Base-by-base conservation (phyloP, 2,329 filamentous ascomycete genomes). In the Talaromyces sp. region DNA sequence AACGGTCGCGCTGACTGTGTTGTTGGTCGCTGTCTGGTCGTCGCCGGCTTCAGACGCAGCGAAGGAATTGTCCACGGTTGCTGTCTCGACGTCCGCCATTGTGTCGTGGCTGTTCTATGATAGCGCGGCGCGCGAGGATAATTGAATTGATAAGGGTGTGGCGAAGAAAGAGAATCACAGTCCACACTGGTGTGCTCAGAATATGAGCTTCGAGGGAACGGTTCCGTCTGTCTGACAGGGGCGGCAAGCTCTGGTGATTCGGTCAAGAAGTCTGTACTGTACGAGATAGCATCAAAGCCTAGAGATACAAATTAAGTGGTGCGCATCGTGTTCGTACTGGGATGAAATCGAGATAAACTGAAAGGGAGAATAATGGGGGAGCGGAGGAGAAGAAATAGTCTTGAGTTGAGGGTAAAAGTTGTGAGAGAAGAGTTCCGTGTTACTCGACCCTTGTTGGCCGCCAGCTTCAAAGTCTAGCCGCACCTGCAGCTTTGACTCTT, bases 1-100 rank as follows among this genome's bases (percentile, higher is more conserved):
- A 47, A 81, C 79, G 56, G 80, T 78, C 64, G 74, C 73, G 68
- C 73, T 76, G 65, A 70, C 75, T 37, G 78, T 79, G 66, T 74
- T 76, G 62, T 78, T 75, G 24, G 31, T 14, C 7, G 63, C 43
- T 16, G 71, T 70, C 35, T 71, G 67, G 39, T 79, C 76, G 64
- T 79, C 78, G 41, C 73, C 73, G 33, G 70, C 70, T 64, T 79
- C 76, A 66, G 75, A 74, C 14, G 69, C 69, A 59, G 75, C 70
- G 64, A 76, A 73, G 63, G 75, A 76, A 45, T 78, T 77, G 66
- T 77, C 75, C 68, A 73, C 72, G 66, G 70, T 64, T 60, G 69
- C 64, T 61, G 70, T 70, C 65, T 79, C 73, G 68, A 75, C 69
- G 24, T 78, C 76, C 54, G 74, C 72, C 76, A 79, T 78, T 31